Evolutionary conservation across 306 rosid species (phyloP).

Genomic region (Alnus rubra): DNA sequence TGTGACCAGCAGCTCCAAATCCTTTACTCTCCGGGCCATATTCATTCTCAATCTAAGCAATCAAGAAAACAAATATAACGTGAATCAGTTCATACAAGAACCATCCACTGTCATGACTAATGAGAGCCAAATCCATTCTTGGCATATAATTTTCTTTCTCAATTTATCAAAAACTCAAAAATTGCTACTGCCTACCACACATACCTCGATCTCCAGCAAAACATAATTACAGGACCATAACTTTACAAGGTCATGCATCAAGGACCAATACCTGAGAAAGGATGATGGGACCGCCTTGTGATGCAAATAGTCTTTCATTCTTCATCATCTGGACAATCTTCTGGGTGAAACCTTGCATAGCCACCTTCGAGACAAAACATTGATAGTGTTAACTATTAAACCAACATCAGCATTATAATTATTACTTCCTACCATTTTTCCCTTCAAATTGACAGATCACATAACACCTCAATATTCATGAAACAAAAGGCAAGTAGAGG

Average conservation of each 20-base stretch:
- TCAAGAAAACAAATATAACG: neutral
- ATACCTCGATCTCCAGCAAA: neutral
- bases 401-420: constrained; percentile 7
- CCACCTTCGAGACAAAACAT: constrained; percentile 46
- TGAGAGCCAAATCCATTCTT: constrained; percentile 19
- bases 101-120: constrained; percentile 9
- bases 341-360: constrained; percentile 90
- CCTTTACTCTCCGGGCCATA: constrained; percentile 67
- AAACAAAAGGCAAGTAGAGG: constrained; percentile 6
- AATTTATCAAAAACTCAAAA: neutral
- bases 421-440: neutral
- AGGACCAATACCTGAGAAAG: constrained; percentile 73
- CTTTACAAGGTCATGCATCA: constrained; percentile 6
- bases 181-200: neutral
- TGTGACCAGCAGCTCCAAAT: constrained; percentile 72
- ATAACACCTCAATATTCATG: neutral
- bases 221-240: neutral
- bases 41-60: constrained; percentile 84
- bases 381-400: constrained; percentile 7
- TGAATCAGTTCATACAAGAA: constrained; percentile 3
- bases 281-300: constrained; percentile 97
- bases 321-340: constrained; percentile 93
- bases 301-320: constrained; percentile 73
- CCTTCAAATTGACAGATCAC: neutral
- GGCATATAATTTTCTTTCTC: constrained; percentile 1